phyloP scores from a whole-genome alignment of 2,329 filamentous ascomycete genomes.

The Fusarium sp. region DNA sequence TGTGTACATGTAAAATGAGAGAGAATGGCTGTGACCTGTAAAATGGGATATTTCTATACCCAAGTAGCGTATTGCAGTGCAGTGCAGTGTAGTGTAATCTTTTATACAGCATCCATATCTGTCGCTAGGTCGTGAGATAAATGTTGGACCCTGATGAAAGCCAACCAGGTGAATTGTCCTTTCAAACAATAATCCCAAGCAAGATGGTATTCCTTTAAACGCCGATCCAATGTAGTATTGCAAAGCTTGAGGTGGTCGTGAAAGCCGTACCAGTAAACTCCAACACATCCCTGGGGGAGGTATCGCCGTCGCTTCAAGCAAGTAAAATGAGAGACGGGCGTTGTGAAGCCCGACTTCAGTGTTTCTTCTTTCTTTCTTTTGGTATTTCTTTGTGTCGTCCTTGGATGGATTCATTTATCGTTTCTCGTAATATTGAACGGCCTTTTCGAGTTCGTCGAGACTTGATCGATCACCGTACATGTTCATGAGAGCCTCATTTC shows the following conservation, averaged over 20 bases:
- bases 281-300: constrained; percentile 6
- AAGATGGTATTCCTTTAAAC: constrained; percentile 35
- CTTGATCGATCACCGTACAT: constrained; percentile 60
- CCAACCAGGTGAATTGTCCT: not conserved
- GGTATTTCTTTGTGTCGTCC: not conserved
- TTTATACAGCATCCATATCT: not conserved
- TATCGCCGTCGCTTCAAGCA: constrained; percentile 19
- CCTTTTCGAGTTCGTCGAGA: constrained; percentile 57
- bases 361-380: not conserved
- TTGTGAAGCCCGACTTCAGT: not conserved
- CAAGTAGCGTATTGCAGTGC: not conserved
- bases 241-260: constrained; percentile 16
- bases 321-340: not conserved
- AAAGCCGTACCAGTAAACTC: constrained; percentile 23
- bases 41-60: constrained; percentile 3
- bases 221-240: constrained; percentile 32
- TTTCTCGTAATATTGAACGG: constrained; percentile 56
- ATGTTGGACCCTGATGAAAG: not conserved
- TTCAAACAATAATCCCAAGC: constrained; percentile 11
- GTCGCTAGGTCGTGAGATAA: not conserved
- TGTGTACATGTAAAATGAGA: not conserved
- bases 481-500: constrained; percentile 55
- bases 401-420: constrained; percentile 34
- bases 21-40: constrained; percentile 9
- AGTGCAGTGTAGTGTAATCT: not conserved